A percentile compares a stretch with the other conserved stretches of the same genome.
Evolutionary conservation across 1,284 basidiomycete genomes (phyloP).

Genomic region (Phylloporus sp.): DNA sequence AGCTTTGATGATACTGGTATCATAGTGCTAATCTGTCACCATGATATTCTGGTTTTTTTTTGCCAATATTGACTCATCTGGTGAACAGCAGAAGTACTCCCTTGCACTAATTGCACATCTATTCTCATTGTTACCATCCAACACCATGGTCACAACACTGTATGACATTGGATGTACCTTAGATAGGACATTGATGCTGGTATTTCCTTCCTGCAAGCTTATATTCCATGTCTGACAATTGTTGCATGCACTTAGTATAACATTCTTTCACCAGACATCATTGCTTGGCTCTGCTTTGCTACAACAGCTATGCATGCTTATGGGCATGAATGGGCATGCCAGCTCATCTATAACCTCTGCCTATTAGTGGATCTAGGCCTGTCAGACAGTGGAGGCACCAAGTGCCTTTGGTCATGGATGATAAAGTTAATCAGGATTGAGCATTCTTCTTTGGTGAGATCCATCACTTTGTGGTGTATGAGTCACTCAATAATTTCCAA

Average conservation of each 20-base stretch:
- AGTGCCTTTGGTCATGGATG: not conserved
- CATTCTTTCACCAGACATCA: not conserved
- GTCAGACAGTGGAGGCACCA: not conserved
- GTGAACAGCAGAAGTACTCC: conserved; percentile 1
- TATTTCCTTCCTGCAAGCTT: not conserved
- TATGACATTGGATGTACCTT: not conserved
- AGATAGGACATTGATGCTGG: not conserved
- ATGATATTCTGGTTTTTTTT: not conserved
- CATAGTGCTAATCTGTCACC: not conserved
- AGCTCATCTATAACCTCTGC: not conserved
- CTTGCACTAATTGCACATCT: not conserved
- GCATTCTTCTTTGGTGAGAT: not conserved
- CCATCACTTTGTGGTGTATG: too few species aligned
- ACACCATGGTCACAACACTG: not conserved
- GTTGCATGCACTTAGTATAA: not conserved
- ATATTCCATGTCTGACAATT: not conserved
- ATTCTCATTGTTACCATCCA: not conserved
- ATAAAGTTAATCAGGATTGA: not conserved
- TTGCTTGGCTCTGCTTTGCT: not conserved
- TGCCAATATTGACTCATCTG: not conserved
- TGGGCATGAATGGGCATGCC: not conserved
- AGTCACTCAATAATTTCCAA: too few species aligned
- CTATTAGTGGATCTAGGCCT: not conserved
- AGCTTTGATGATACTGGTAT: not conserved
- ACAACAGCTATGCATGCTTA: not conserved